Conservation (phyloP, 768 basidiomycete genomes). For the Russula abietina region DNA sequence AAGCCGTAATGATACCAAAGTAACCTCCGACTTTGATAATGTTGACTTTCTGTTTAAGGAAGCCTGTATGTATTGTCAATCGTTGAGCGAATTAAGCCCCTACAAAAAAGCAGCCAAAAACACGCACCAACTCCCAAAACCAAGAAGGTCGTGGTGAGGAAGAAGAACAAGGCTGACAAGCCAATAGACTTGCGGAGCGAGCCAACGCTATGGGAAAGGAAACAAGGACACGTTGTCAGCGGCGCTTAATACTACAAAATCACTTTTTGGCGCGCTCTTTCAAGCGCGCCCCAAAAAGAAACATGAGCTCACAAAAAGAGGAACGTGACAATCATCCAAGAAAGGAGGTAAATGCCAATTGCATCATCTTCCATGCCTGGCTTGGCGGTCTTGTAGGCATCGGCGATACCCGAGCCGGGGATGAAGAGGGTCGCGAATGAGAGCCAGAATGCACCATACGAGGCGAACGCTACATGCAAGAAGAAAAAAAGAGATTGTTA, state of each 20-base stretch:
- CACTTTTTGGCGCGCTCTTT: neutral
- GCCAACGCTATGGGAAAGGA: conserved; percentile 36
- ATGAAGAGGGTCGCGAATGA: conserved; percentile 70
- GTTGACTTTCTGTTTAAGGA: conserved; percentile 1
- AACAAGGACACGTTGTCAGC: neutral
- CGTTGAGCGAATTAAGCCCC: conserved; percentile 17
- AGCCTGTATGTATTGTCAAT: neutral
- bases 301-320: conserved; percentile 58
- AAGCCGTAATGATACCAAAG: conserved; percentile 41
- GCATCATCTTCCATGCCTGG: conserved; percentile 45
- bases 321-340: conserved; percentile 71
- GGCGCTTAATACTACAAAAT: neutral
- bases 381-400: conserved; percentile 39
- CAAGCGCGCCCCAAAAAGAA: too few species aligned
- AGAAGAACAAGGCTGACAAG: conserved; percentile 46
- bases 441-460: conserved; percentile 87
- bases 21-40: conserved; percentile 36
- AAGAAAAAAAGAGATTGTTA: conserved; percentile 14
- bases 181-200: conserved; percentile 46
- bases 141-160: conserved; percentile 49
- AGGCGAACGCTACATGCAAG: conserved; percentile 62
- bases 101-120: neutral
- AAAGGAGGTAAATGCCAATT: conserved; percentile 65
- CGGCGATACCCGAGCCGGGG: conserved; percentile 56
- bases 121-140: conserved; percentile 40